Evolutionary conservation across 2,329 filamentous ascomycete species (phyloP).

Genomic region (Curvularia hawaiiensis): DNA sequence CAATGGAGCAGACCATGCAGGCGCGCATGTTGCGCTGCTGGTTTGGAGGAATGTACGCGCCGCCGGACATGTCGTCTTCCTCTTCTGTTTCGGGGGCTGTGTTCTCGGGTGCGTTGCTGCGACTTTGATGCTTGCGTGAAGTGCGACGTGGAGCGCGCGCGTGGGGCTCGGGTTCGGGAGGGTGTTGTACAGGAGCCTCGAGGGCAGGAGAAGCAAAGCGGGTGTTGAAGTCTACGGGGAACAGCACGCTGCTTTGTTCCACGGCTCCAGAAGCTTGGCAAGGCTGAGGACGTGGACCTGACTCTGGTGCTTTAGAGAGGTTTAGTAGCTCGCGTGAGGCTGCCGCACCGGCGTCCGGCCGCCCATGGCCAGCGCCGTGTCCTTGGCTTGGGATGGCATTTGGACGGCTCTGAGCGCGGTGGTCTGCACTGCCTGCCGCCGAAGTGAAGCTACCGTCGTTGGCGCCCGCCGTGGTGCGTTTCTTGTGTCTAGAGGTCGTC

Average conservation of each 20-base stretch:
- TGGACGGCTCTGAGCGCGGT: too few species aligned
- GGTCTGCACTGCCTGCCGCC: background rate
- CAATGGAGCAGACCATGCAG: constrained; percentile 98
- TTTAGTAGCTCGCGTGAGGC: constrained; percentile 25
- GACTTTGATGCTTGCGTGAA: background rate
- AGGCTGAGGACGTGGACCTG: constrained; percentile 13
- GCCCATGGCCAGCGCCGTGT: constrained; percentile 4
- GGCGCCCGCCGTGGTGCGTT: constrained; percentile 19
- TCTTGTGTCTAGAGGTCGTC: constrained; percentile 24
- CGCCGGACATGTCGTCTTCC: constrained; percentile 13
- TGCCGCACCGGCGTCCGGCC: constrained; percentile 17
- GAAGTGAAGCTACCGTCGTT: constrained; percentile 14
- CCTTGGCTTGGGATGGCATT: background rate
- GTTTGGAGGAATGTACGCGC: constrained; percentile 72
- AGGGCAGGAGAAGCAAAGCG: background rate
- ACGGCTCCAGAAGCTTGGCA: constrained; percentile 25
- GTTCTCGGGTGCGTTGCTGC: constrained; percentile 7
- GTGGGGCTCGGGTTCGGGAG: background rate
- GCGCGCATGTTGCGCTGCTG: constrained; percentile 89
- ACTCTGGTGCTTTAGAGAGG: constrained; percentile 20
- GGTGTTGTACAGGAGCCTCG: background rate
- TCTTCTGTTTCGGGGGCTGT: background rate
- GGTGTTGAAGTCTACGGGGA: constrained; percentile 7
- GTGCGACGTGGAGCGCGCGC: background rate
- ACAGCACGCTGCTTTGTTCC: constrained; percentile 16